Evolutionary conservation across 2,329 filamentous ascomycete species (phyloP).

Genomic region (Dothiorella sarmentorum): DNA sequence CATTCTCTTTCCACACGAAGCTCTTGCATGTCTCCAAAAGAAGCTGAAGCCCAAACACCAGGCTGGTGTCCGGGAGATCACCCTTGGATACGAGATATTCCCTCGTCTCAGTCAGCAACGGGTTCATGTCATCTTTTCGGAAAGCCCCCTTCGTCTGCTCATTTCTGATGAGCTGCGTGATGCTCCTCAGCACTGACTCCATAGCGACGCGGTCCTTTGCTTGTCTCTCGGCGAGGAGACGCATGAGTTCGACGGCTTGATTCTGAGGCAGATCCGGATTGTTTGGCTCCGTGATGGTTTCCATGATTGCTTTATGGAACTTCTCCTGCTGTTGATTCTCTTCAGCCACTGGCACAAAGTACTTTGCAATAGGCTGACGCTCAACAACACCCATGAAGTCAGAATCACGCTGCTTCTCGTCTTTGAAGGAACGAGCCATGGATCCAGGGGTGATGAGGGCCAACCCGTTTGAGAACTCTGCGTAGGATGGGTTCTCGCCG

Average conservation of each 20-base stretch:
- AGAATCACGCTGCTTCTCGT: not conserved
- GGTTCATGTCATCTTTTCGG: not conserved
- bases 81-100: not conserved
- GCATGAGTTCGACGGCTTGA: not conserved
- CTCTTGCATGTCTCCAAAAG: constrained; percentile 5
- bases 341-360: not conserved
- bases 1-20: not conserved
- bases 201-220: not conserved
- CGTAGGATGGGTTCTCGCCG: not conserved
- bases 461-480: not conserved
- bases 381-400: not conserved
- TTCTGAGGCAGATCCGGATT: not conserved
- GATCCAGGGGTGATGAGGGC: not conserved
- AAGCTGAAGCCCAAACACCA: not conserved
- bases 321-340: not conserved
- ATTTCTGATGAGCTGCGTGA: not conserved
- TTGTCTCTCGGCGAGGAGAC: not conserved
- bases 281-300: not conserved
- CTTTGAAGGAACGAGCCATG: not conserved
- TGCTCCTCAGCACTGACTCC: not conserved
- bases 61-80: not conserved
- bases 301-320: not conserved
- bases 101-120: not conserved
- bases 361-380: not conserved
- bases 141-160: not conserved